Base-by-base conservation (phyloP, 768 basidiomycete species). In the Crassisporium funariophilum region DNA sequence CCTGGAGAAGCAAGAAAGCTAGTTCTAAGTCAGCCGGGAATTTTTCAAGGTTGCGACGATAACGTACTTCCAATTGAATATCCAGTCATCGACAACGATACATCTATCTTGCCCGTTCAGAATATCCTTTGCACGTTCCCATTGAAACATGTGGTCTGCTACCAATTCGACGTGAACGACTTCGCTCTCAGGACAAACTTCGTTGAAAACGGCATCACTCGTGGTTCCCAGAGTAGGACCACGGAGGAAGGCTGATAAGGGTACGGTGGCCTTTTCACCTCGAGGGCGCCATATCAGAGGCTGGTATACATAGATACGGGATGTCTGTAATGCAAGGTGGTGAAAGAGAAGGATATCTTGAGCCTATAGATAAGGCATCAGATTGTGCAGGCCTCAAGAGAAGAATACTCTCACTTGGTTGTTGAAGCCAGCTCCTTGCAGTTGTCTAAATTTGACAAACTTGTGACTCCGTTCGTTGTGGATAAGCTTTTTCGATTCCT, bases 371-470 rank as follows among this genome's bases (percentile, higher is more conserved):
- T 19, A 33, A 29, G 4, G 37, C 40, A 25, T n/a, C 8, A 21
- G 21, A 21, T 50, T 43, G 27, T 35, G 41, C 24, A 35, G 17
- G 35, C 33, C 7, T 41, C 15, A 19, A 17, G 19, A 43, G 24
- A 35, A 39, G 27, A 19, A 22, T n/a, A n/a, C n/a, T n/a, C 47
- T 5, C 35, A 71, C 76, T 59, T 78, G 75, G 46, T 75, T 78
- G 41, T 76, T 76, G 49, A 78, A 78, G 1, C 75, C 76, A 19
- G 73, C 75, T 5, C 75, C 76, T 38, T 72, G 71, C 13, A 76
- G 62, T 49, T 76, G 76, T 46, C 63, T 68, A 50, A 75, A 76
- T 40, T 67, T 53, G 2, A 77, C 75, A 57, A 68, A 76, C 59
- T 66, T 72, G 23, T 58, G 59, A 9, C 61, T 54, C 24, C 49